A percentile compares a stretch with the other conserved stretches of the same genome.
Evolutionary conservation across 2,329 filamentous ascomycete genomes (phyloP).

Genomic region (Periconia sp.): DNA sequence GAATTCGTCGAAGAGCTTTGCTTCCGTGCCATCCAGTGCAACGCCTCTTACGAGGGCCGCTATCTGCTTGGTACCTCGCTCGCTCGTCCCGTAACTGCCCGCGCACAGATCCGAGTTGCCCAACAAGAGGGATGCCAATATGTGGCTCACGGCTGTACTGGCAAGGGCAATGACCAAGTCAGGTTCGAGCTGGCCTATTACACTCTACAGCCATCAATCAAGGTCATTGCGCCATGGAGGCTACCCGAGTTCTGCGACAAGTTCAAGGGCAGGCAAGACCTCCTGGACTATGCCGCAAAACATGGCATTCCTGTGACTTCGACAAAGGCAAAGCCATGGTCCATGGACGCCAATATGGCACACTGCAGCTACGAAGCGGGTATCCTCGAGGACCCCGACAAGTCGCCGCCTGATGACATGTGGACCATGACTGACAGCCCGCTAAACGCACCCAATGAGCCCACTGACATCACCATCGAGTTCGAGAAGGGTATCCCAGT

Average conservation of each 20-base stretch:
- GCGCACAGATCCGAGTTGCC: constrained; percentile 69
- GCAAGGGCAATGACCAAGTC: constrained; percentile 67
- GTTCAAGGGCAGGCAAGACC: constrained; percentile 74
- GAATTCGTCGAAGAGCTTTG: constrained; percentile 83
- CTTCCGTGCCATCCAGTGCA: constrained; percentile 79
- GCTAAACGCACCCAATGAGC: constrained; percentile 71
- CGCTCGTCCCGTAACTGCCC: constrained; percentile 73
- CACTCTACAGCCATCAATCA: constrained; percentile 68
- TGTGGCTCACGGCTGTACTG: constrained; percentile 55
- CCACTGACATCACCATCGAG: constrained; percentile 72
- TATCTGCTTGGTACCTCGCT: constrained; percentile 63
- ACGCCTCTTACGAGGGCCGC: constrained; percentile 63
- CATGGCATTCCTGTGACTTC: constrained; percentile 74
- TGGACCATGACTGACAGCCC: constrained; percentile 78
- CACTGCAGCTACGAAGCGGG: constrained; percentile 84
- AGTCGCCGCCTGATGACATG: constrained; percentile 76
- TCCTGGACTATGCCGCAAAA: constrained; percentile 73
- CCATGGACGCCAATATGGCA: constrained; percentile 72
- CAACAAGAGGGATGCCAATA: constrained; percentile 65
- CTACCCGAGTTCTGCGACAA: constrained; percentile 72
- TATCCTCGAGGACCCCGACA: constrained; percentile 70
- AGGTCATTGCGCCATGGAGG: constrained; percentile 78
- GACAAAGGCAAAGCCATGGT: constrained; percentile 75
- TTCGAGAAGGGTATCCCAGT: constrained; percentile 79
- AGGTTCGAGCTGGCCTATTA: constrained; percentile 70